phyloP scores from a whole-genome alignment of 2,329 filamentous ascomycete genomes.

The Monilinia fructicola region DNA sequence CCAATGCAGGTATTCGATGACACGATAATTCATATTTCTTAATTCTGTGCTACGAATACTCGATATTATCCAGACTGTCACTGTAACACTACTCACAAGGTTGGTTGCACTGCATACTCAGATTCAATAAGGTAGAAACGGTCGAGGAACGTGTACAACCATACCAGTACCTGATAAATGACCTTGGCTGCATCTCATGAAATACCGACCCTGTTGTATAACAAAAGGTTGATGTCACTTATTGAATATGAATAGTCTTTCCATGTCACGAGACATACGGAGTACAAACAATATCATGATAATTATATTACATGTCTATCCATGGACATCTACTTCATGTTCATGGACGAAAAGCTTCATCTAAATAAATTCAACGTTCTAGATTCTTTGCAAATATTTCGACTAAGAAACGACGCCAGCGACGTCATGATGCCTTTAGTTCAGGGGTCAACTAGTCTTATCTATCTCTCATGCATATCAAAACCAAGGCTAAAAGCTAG shows the following conservation, averaged over 20 bases:
- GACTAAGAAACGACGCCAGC: neutral
- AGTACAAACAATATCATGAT: neutral
- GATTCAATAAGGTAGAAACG: neutral
- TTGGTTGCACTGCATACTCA: neutral
- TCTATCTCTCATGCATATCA: neutral
- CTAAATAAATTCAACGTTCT: neutral
- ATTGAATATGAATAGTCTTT: neutral
- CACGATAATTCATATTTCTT: neutral
- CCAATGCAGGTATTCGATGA: neutral
- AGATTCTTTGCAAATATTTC: neutral
- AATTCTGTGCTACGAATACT: neutral
- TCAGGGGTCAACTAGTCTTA: conserved; percentile 1
- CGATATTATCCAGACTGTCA: neutral
- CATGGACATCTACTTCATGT: too few relatives aligned
- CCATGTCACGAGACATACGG: neutral
- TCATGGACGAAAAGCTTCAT: conserved; percentile 2
- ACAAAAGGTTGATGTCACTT: neutral
- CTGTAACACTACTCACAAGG: neutral
- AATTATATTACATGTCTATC: too few relatives aligned
- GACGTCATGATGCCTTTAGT: conserved; percentile 5
- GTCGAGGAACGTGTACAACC: conserved; percentile 5
- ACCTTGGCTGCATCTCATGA: neutral
- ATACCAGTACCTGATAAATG: neutral
- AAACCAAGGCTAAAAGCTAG: neutral
- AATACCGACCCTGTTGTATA: neutral